A percentile compares a stretch with the other conserved stretches of the same genome.
phyloP scores from a whole-genome alignment of 768 basidiomycete species.

The Candolleomyces aberdarensis region DNA sequence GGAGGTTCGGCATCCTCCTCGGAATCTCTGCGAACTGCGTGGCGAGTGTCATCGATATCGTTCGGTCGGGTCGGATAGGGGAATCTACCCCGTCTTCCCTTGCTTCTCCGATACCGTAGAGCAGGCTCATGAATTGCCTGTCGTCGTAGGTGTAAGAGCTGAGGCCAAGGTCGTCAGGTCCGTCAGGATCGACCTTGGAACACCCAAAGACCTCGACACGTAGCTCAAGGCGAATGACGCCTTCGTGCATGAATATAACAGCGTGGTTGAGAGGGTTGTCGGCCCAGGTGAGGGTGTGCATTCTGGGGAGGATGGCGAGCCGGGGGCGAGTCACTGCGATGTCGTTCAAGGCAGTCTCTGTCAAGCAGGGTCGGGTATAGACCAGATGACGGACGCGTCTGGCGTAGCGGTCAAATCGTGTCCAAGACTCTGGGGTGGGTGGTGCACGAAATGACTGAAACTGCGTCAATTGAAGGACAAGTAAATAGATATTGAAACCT shows the following conservation, averaged over 20 bases:
- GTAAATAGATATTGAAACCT: background rate
- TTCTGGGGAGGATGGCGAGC: constrained; percentile 9
- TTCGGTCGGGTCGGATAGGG: background rate
- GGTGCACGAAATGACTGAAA: constrained; percentile 14
- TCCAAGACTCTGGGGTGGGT: constrained; percentile 16
- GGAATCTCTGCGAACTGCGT: constrained; percentile 9
- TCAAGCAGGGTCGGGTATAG: constrained; percentile 12
- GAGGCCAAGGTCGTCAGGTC: background rate
- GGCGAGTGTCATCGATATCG: background rate
- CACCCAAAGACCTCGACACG: constrained; percentile 4
- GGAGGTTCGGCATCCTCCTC: constrained; percentile 10
- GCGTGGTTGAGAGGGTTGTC: constrained; percentile 8
- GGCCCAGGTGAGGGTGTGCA: constrained; percentile 12
- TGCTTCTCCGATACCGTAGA: background rate
- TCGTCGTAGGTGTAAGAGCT: background rate
- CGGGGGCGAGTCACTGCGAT: constrained; percentile 11
- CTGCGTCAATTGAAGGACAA: background rate
- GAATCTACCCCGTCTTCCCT: background rate
- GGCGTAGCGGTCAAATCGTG: constrained; percentile 18
- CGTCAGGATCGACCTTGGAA: background rate
- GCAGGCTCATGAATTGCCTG: background rate
- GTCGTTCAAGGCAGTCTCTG: background rate
- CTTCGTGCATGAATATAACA: constrained; percentile 13
- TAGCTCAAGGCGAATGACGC: constrained; percentile 8
- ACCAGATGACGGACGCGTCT: constrained; percentile 19